Conservation (phyloP, 345 rosid species). For the Luvunga scandens region DNA sequence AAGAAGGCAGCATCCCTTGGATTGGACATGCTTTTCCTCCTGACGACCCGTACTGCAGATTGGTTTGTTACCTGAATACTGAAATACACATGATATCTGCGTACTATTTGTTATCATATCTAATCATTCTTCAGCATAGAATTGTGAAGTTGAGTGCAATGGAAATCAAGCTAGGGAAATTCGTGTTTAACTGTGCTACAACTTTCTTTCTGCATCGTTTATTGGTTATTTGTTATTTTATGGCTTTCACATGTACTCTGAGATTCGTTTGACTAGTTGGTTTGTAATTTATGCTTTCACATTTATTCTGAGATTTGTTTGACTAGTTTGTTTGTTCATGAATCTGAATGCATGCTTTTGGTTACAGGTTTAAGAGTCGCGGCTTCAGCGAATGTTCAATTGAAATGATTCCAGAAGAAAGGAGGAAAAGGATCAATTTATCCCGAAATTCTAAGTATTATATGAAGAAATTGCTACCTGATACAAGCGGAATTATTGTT, state of each 20-base stretch:
- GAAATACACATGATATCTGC: not conserved
- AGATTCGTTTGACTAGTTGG: not conserved
- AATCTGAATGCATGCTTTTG: not conserved
- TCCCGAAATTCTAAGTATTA: constrained; percentile 82
- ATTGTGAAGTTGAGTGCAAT: not conserved
- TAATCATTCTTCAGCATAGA: not conserved
- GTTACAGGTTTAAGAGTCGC: constrained; percentile 68
- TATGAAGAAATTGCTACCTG: constrained; percentile 73
- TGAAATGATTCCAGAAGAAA: constrained; percentile 64
- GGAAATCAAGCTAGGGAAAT: not conserved
- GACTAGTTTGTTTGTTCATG: not conserved
- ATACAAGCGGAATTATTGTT: constrained; percentile 66
- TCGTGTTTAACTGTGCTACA: not conserved
- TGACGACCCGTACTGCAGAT: constrained; percentile 91
- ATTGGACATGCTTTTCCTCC: constrained; percentile 67
- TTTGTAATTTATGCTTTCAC: not conserved
- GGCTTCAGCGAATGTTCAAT: constrained; percentile 79
- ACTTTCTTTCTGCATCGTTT: not conserved
- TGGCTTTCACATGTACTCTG: not conserved
- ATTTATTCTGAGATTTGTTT: not conserved
- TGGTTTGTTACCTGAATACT: constrained; percentile 48
- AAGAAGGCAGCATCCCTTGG: constrained; percentile 77
- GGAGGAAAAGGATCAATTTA: constrained; percentile 69
- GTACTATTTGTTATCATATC: not conserved
- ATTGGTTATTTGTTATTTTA: not conserved